Conservation (phyloP, 2,329 filamentous ascomycete genomes). For the Trichoderma polysporum region DNA sequence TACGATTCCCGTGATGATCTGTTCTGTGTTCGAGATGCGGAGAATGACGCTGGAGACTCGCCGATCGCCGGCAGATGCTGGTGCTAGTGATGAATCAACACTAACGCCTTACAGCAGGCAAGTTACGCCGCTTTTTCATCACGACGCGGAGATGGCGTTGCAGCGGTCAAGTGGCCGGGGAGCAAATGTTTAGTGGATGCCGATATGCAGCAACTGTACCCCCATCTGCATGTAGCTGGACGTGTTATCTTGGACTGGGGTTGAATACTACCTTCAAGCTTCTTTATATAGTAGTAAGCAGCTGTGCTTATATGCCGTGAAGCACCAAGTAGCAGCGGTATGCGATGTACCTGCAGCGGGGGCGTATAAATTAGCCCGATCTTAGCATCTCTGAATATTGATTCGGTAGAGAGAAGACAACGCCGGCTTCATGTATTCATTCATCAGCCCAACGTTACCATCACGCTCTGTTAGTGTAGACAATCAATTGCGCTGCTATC, state of each 20-base stretch:
- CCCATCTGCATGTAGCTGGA: not conserved
- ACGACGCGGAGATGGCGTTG: not conserved
- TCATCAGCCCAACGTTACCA: too few relatives aligned
- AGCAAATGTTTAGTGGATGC: not conserved
- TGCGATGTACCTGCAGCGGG: not conserved
- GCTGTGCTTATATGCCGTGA: too few relatives aligned
- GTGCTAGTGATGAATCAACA: not conserved
- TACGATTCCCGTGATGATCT: not conserved
- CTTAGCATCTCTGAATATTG: not conserved
- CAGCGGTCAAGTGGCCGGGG: not conserved
- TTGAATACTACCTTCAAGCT: not conserved
- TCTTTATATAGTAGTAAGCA: not conserved
- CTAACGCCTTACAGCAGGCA: constrained; percentile 15
- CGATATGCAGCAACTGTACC: not conserved
- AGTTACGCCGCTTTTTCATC: not conserved
- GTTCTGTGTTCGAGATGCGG: not conserved
- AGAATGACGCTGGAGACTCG: not conserved
- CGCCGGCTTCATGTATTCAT: too few relatives aligned
- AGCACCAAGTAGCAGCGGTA: too few relatives aligned
- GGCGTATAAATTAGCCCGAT: not conserved
- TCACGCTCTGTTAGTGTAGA: too few relatives aligned
- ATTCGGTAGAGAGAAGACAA: not conserved
- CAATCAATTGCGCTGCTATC: not conserved
- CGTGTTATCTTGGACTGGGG: not conserved
- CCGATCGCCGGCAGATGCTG: constrained; percentile 12